A percentile compares a stretch with the other conserved stretches of the same genome.
These are phyloP conservation scores for Torulaspora franciscae DNA, from an alignment of 805 yeast species.

Conservation along the genomic window DNA sequence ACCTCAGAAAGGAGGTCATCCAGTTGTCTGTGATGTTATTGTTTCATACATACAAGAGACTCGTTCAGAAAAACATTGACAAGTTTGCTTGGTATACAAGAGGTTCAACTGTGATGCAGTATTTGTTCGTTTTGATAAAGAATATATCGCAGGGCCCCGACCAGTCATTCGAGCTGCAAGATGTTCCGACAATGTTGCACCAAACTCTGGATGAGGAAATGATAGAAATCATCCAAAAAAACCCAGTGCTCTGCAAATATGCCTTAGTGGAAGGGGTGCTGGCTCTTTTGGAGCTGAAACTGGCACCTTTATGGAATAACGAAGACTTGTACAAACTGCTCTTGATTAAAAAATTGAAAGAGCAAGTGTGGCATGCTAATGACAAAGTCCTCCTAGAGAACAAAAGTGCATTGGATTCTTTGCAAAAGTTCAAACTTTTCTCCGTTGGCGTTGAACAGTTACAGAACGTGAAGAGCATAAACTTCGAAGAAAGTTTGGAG, in stretches of 20 bases:
- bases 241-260: conserved; percentile 18
- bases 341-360: conserved; percentile 25
- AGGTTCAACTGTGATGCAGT: conserved; percentile 34
- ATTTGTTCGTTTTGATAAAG: conserved; percentile 26
- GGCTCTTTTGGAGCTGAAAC: conserved; percentile 20
- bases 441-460: conserved; percentile 13
- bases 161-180: conserved; percentile 10
- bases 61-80: conserved; percentile 18
- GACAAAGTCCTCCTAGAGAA: conserved; percentile 3
- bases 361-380: conserved; percentile 24
- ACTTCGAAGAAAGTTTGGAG: conserved; percentile 20
- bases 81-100: conserved; percentile 28
- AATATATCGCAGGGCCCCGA: conserved; percentile 24
- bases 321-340: conserved; percentile 26
- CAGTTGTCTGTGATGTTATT: conserved; percentile 23
- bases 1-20: conserved; percentile 19
- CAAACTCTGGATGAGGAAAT: conserved; percentile 20
- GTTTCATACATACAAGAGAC: conserved; percentile 25
- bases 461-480: conserved; percentile 12
- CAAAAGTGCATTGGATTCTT: background rate
- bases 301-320: conserved; percentile 28
- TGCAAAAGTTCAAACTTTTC: conserved; percentile 18
- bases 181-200: conserved; percentile 7
- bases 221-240: conserved; percentile 15
- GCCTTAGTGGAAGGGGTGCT: conserved; percentile 26